Evolutionary conservation across 495 filamentous ascomycete genomes (phyloP).

Genomic region (Entonaema liquescens): DNA sequence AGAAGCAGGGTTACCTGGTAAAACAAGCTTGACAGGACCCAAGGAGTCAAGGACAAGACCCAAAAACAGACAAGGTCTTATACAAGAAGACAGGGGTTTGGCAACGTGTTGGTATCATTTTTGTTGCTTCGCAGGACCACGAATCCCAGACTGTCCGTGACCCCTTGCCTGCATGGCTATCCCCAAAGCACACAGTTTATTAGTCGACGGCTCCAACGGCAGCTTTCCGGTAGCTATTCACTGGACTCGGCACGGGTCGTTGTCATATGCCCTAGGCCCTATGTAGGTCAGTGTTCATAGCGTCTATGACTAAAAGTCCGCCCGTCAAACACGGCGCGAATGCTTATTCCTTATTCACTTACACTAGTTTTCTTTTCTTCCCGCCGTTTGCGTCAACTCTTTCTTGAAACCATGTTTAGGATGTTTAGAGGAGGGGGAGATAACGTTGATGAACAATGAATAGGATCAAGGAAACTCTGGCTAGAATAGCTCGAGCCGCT

Average conservation of each 20-base stretch:
- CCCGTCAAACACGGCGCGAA: conserved; percentile 2
- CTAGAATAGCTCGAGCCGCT: conserved; percentile 45
- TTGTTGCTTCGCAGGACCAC: conserved; percentile 30
- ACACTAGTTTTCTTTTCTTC: conserved; percentile 3
- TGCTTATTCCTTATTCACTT: not conserved
- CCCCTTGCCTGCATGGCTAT: conserved; percentile 23
- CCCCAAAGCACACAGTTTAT: conserved; percentile 16
- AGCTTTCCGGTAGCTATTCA: conserved; percentile 32
- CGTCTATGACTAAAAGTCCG: conserved; percentile 20
- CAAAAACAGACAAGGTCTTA: too few species aligned
- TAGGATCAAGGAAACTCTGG: conserved; percentile 47
- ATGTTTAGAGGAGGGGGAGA: conserved; percentile 14
- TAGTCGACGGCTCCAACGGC: conserved; percentile 38
- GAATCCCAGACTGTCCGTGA: conserved; percentile 15
- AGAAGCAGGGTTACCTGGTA: conserved; percentile 6
- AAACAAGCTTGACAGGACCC: not conserved
- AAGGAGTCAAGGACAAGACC: not conserved
- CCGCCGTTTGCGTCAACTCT: not conserved
- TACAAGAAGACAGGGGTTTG: too few species aligned
- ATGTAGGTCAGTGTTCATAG: conserved; percentile 12
- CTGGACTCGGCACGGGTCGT: conserved; percentile 35
- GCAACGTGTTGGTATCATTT: conserved; percentile 20
- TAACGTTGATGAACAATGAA: conserved; percentile 45
- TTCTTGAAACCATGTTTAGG: conserved; percentile 27
- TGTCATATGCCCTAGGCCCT: conserved; percentile 14